phyloP scores from a whole-genome alignment of 2,329 filamentous ascomycete genomes.

The Emmonsia crescens region DNA sequence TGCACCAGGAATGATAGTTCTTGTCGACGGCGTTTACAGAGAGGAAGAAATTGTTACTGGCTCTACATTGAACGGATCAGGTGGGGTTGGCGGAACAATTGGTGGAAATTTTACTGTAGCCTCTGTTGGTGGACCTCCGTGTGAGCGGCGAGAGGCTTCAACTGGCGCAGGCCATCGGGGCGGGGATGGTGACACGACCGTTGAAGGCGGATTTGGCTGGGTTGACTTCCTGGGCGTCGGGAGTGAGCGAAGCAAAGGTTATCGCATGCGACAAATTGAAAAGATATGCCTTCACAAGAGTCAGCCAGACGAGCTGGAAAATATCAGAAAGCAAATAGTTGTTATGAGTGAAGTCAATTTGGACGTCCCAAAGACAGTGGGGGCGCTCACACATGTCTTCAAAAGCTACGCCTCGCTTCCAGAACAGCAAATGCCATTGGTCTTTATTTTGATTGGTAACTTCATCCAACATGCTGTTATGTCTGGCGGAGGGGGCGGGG shows the following conservation, averaged over 20 bases:
- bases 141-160: constrained; percentile 70
- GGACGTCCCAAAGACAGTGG: constrained; percentile 69
- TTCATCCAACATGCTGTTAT: constrained; percentile 54
- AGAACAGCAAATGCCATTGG: constrained; percentile 56
- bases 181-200: constrained; percentile 13
- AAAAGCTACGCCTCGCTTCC: constrained; percentile 58
- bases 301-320: constrained; percentile 24
- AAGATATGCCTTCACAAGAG: constrained; percentile 47
- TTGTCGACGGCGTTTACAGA: constrained; percentile 93
- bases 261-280: constrained; percentile 73
- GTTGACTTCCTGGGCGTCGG: constrained; percentile 90
- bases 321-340: constrained; percentile 45
- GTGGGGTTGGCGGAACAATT: constrained; percentile 78
- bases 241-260: constrained; percentile 72
- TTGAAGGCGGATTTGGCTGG: constrained; percentile 74
- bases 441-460: constrained; percentile 76
- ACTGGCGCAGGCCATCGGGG: constrained; percentile 54
- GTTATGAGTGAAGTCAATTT: constrained; percentile 79
- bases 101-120: constrained; percentile 88
- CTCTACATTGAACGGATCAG: constrained; percentile 61
- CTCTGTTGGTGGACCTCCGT: constrained; percentile 82
- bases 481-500: constrained; percentile 58
- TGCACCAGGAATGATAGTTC: constrained; percentile 86
- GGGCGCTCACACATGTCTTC: constrained; percentile 71
- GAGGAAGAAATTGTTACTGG: constrained; percentile 60